phyloP scores from a whole-genome alignment of 169 alveolate species.

The Eimeria tenella region DNA sequence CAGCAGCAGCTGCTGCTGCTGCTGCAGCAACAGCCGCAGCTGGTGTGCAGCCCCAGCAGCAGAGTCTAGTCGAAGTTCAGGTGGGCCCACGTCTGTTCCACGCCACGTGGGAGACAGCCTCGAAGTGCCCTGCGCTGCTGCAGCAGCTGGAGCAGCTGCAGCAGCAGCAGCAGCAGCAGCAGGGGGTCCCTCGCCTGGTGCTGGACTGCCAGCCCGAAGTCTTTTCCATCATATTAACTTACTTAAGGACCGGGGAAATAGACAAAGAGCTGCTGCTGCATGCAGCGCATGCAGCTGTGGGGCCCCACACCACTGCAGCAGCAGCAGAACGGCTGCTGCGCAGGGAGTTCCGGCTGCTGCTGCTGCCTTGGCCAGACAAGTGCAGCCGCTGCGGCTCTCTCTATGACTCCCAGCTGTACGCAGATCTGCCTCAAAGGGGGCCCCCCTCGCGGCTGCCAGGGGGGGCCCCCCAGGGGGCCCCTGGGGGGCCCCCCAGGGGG shows the following conservation, averaged over 20 bases:
- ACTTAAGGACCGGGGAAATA: not conserved
- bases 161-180: not conserved
- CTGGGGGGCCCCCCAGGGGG: no score
- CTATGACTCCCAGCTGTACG: not conserved
- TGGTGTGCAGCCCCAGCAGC: not conserved
- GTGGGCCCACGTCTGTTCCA: constrained; percentile 15
- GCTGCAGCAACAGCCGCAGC: not conserved
- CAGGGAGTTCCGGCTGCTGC: constrained; percentile 16
- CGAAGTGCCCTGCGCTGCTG: not conserved
- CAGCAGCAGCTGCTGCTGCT: not conserved
- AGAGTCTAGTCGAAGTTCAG: not conserved
- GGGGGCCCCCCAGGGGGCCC: no score
- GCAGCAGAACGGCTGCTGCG: not conserved
- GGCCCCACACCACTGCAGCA: no score
- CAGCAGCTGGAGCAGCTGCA: not conserved
- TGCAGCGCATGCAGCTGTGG: not conserved
- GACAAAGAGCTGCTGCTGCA: not conserved
- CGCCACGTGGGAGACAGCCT: not conserved
- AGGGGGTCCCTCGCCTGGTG: constrained; percentile 1
- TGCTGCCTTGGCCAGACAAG: constrained; percentile 1
- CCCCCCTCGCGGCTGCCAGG: no score
- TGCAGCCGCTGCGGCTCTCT: constrained; percentile 17
- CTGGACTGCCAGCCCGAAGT: constrained; percentile 4
- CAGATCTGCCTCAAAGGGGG: not conserved
- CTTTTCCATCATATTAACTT: not conserved